phyloP scores from a whole-genome alignment of 2,329 filamentous ascomycete genomes.

The Harringtonia lauricola region DNA sequence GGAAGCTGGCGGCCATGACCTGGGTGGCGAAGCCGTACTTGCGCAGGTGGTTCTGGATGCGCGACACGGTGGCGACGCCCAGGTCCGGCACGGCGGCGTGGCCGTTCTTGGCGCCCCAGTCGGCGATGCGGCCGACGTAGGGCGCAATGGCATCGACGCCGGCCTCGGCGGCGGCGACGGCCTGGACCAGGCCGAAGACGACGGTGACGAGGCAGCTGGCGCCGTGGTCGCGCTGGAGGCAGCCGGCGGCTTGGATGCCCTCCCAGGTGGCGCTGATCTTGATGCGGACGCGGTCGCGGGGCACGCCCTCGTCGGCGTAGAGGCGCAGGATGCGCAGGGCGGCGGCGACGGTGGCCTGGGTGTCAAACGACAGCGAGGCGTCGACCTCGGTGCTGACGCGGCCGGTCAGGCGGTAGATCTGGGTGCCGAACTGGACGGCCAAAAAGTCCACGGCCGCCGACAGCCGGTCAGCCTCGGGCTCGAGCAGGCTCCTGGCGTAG shows the following conservation, averaged over 20 bases:
- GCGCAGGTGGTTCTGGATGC: slow-evolving; percentile 79
- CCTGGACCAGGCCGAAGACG: slow-evolving; percentile 64
- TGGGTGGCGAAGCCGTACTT: slow-evolving; percentile 70
- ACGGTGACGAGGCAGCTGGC: slow-evolving; percentile 59
- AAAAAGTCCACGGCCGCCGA: slow-evolving; percentile 62
- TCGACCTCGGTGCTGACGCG: slow-evolving; percentile 73
- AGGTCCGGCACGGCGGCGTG: slow-evolving; percentile 51
- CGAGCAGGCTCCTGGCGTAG: slow-evolving; percentile 46
- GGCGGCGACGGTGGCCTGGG: slow-evolving; percentile 58
- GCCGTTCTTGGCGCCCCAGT: slow-evolving; percentile 65
- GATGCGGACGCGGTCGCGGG: slow-evolving; percentile 63
- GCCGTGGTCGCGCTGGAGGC: slow-evolving; percentile 59
- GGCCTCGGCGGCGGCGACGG: slow-evolving; percentile 50
- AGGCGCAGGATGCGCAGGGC: slow-evolving; percentile 65
- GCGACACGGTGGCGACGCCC: slow-evolving; percentile 61
- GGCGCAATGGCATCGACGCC: slow-evolving; percentile 53
- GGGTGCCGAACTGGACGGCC: slow-evolving; percentile 65
- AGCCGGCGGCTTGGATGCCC: slow-evolving; percentile 65
- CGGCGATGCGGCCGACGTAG: slow-evolving; percentile 68
- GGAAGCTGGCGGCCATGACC: slow-evolving; percentile 72
- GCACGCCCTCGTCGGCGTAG: slow-evolving; percentile 60
- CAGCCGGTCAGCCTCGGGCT: slow-evolving; percentile 50
- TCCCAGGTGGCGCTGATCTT: slow-evolving; percentile 74
- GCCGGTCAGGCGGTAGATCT: slow-evolving; percentile 65
- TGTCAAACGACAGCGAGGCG: slow-evolving; percentile 63